Conservation (phyloP, 257 asterid genomes). For the Nicotiana sylvestris region DNA sequence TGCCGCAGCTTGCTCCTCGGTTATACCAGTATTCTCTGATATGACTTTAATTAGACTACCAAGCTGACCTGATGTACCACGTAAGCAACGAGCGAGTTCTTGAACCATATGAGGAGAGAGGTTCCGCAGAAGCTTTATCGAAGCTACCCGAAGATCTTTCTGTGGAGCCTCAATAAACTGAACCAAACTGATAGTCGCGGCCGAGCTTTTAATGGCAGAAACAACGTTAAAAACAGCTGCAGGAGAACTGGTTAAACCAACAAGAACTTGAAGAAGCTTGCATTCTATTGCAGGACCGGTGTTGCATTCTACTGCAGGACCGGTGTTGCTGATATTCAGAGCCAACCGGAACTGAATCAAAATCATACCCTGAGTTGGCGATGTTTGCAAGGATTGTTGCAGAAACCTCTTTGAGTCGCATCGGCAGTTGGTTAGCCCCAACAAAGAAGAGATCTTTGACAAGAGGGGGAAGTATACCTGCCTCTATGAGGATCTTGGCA, state of each 20-base stretch:
- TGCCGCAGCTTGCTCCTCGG: slow-evolving; percentile 62
- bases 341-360: slow-evolving; percentile 66
- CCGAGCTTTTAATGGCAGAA: slow-evolving; percentile 79
- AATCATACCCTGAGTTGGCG: slow-evolving; percentile 75
- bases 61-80: slow-evolving; percentile 72
- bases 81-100: slow-evolving; percentile 67
- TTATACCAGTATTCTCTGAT: slow-evolving; percentile 56
- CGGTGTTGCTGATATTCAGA: slow-evolving; percentile 60
- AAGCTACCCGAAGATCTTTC: slow-evolving; percentile 71
- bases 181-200: slow-evolving; percentile 79
- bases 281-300: slow-evolving; percentile 92
- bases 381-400: slow-evolving; percentile 85
- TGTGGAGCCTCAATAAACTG: slow-evolving; percentile 94
- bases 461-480: slow-evolving; percentile 92
- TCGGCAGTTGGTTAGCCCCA: slow-evolving; percentile 63
- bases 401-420: slow-evolving; percentile 74
- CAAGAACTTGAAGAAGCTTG: slow-evolving; percentile 16
- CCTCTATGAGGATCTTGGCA: slow-evolving; percentile 72
- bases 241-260: slow-evolving; percentile 70
- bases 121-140: slow-evolving; percentile 74
- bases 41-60: slow-evolving; percentile 60
- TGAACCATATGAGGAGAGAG: slow-evolving; percentile 82
- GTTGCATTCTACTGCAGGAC: slow-evolving; percentile 47
- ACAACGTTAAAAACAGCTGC: slow-evolving; percentile 61
- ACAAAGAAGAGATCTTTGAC: slow-evolving; percentile 81